Base-by-base conservation (phyloP, 129 eudicot species). In the Saposhnikovia divaricata region DNA sequence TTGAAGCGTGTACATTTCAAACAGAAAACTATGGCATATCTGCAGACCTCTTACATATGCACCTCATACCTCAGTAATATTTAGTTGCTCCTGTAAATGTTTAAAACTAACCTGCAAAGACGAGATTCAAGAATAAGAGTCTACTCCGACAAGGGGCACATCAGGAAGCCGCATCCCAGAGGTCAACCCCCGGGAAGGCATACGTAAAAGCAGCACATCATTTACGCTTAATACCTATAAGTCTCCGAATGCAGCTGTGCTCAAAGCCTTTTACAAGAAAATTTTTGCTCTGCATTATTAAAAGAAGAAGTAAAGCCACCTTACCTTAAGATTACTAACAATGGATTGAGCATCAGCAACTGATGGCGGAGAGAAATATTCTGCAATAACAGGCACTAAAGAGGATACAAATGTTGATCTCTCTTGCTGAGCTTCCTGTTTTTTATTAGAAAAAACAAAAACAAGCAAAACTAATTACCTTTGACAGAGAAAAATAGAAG, bases 361-460 rank as follows among this genome's bases (percentile, higher is more conserved):
- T 43, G 88, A 89, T 55, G 96, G 97, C 84, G 90, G 92, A 80
- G 90, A 89, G 85, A 91, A 89, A 89, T 92, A 92, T 78, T 92
- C 97, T 14, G 93, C 91, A 84, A 95, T 97, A 86, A 95, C 89
- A 61, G 98, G 97, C 93, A 91, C 85, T 78, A 94, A 86, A 63
- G 93, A 91, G 27, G 92, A 83, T 50, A 94, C 81, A 85, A 85
- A 94, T 61, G 89, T 90, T 83, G 96, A 81, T 81, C 97, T 86
- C 88, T 94, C 97, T 88, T 94, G 89, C 79, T 90, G 96, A 78
- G 93, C 97, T 83, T 90, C 96, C 98, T 93, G 92, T 83, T 84
- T 61, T n/a, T n/a, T 61, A 61, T 61, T 25, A 61, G 34, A 6
- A 85, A 76, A 85, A 57, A 14, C 16, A 82, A 25, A 76, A 75